Evolutionary conservation across 139 green algal species (phyloP), one percentile per base, ranked within the genome.

Genomic region (Picocystis salinarum): DNA sequence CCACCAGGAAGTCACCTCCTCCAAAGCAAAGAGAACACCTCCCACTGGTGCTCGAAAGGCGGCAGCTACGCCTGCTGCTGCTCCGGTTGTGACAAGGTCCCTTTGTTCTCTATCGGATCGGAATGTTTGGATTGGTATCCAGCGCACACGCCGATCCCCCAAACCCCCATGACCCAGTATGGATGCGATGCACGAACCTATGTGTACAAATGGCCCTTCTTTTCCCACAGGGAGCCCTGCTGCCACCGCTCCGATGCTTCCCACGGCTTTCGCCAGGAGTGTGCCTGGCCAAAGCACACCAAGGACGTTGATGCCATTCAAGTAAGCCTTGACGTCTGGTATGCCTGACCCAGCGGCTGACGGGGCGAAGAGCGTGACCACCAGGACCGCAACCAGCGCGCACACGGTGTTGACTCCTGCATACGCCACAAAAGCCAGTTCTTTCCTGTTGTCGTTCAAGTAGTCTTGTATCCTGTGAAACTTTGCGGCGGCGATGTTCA

Each of bases 161-260:
- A n/a, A n/a, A n/a, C n/a, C n/a, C n/a, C n/a, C n/a, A n/a, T n/a
- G n/a, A n/a, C n/a, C n/a, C n/a, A n/a, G n/a, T n/a, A n/a, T n/a
- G n/a, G 74, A 66, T 4, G 63, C 76, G 10, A 90, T 64, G 37
- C 64, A 75, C 5, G 74, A 59, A 15, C 69, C 69, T 5, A 70
- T 79, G 53, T 91, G 78, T 18, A 91, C 70, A 28, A 88, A 74
- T 4, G 78, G 78, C 3, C 78, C 78, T 50, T 91, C 78, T 53
- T 88, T 88, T 36, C 78, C 78, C 3, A 88, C 58, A 1, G 76
- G 71, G 25, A 91, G 62, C 0, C 77, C 75, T 1, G 65, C 78
- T n/a, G 75, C 59, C 31, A 89, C 74, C 4, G 60, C 67, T 15
- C 71, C 69, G 3, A 85, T 40, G 3, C 39, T 61, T 22, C 62